These are phyloP conservation scores for Monosporascus sp. DNA, from an alignment of 2,329 filamentous ascomycete species.

Conservation along the genomic window DNA sequence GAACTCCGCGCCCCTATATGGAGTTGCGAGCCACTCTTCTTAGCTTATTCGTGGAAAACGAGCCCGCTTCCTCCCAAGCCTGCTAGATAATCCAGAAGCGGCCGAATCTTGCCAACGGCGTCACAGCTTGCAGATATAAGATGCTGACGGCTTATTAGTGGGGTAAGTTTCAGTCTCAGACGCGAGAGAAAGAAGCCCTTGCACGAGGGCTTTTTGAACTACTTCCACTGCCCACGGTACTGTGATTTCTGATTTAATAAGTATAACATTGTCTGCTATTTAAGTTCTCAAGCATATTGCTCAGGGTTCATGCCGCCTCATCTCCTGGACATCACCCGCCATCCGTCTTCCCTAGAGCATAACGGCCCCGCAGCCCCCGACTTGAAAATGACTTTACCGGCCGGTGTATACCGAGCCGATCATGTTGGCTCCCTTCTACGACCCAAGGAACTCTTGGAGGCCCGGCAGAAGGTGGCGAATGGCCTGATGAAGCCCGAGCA, in stretches of 20 bases:
- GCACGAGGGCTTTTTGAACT: neutral
- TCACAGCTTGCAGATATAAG: neutral
- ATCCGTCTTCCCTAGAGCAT: neutral
- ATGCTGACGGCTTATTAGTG: neutral
- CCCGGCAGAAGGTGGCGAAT: slow-evolving; percentile 40
- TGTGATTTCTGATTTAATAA: too few species aligned
- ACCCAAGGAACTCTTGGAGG: slow-evolving; percentile 41
- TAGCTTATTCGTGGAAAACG: neutral
- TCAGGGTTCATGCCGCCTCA: neutral
- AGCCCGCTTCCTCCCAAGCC: neutral
- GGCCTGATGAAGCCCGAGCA: slow-evolving; percentile 34
- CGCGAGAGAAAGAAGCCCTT: neutral
- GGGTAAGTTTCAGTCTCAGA: neutral
- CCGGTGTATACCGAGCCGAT: slow-evolving; percentile 44
- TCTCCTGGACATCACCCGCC: neutral
- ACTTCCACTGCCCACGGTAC: too few species aligned
- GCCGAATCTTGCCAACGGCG: neutral
- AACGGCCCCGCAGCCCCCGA: neutral
- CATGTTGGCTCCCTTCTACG: slow-evolving; percentile 52
- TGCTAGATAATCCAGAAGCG: neutral
- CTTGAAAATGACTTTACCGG: slow-evolving; percentile 32
- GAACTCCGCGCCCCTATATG: neutral
- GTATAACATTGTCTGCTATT: too few species aligned
- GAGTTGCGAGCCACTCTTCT: neutral
- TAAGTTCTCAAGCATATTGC: too few species aligned